Evolutionary conservation across 129 eudicot species (phyloP).

Genomic region (Helianthus tuberosus): DNA sequence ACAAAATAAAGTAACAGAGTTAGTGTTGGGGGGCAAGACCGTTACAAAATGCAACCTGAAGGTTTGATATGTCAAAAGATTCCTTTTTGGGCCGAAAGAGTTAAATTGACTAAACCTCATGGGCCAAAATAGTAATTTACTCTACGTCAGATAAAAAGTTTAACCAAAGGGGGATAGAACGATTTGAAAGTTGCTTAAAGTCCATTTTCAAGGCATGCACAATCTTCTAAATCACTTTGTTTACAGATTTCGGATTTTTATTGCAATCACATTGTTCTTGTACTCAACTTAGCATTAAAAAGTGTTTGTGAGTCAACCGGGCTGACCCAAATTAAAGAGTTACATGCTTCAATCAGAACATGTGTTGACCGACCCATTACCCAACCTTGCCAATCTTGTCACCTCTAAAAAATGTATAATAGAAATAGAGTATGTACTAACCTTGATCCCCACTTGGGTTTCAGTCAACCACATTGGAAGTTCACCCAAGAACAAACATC

Average conservation of each 20-base stretch:
- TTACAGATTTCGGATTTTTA: neutral
- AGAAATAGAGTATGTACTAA: conserved; percentile 28
- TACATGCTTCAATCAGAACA: neutral
- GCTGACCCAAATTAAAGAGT: neutral
- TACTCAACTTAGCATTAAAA: neutral
- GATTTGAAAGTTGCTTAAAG: neutral
- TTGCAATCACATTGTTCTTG: neutral
- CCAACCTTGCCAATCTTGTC: neutral
- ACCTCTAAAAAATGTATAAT: neutral
- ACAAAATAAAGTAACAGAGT: no score
- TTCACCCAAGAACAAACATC: conserved; percentile 75
- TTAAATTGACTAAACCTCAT: no score
- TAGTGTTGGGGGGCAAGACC: no score
- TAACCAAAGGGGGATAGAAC: neutral
- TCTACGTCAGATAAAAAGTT: neutral
- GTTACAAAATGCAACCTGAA: no score
- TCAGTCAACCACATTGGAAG: conserved; percentile 72
- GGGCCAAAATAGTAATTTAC: no score
- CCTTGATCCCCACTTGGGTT: conserved; percentile 55
- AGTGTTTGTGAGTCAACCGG: neutral
- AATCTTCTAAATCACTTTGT: neutral
- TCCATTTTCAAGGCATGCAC: neutral
- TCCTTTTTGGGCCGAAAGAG: no score
- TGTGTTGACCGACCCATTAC: neutral
- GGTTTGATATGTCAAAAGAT: no score